Base-by-base conservation (phyloP, 805 yeast species). In the Suhomyces xylopsoci region DNA sequence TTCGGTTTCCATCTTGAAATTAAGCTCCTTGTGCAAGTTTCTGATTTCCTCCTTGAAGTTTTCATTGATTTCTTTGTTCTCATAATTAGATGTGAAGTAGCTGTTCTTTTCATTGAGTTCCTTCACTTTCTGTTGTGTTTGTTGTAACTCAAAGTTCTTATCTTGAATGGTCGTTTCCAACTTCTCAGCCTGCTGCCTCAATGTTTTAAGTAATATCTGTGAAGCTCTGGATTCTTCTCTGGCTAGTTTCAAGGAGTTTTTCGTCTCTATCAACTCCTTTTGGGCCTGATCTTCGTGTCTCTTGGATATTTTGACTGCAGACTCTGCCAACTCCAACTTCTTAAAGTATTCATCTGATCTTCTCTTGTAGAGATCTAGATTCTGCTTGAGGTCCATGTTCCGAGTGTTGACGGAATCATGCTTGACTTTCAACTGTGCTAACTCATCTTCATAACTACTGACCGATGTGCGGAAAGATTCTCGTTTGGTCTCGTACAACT, bases 271-370 rank as follows among this genome's bases (percentile, higher is more conserved):
- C 49, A 82, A 68, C 55, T 89, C 90, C 46, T 73, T 71, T 47
- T 67, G 70, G 4, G 85, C 75, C 36, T 73, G 61, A 50, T 77
- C 77, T 62, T 87, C 92, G 10, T 84, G 82, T 59, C 88, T 73
- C 58, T 81, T 77, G 7, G 90, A 82, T 45, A 83, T 78, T 49
- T 79, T 74, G 1, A 87, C 81, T 5, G 89, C 87, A 47, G 84
- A 77, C 63, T 92, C 97, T 2, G 94, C 92, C 48, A 81, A 79
- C 61, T 90, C 96, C 24, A 91, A 73, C 61, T 88, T 88, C 52
- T 77, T 76, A 59, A 79, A 82, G 64, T 89, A 87, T 55, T 85
- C 87, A 34, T 88, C 92, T 32, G 96, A 83, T 55, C 96, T 80
- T 15, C 75, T 68, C 62, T 84, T 86, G 68, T 88, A 90, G 30